phyloP scores from a whole-genome alignment of 768 basidiomycete genomes.

The Lactifluus subvellereus region DNA sequence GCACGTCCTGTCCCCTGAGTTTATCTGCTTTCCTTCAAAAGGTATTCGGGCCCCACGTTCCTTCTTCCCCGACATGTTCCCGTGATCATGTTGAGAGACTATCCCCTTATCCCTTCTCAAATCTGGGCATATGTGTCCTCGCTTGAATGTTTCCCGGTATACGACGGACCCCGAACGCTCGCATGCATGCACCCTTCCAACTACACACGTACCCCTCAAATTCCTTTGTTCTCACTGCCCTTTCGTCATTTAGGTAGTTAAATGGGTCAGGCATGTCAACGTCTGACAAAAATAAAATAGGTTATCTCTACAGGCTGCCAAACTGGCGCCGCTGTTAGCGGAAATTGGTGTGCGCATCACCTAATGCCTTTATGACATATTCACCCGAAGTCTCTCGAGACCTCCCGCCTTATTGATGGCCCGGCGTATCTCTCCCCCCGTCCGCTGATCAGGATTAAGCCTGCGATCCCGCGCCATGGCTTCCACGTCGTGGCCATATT shows the following conservation, averaged over 20 bases:
- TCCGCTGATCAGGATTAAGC: conserved; percentile 80
- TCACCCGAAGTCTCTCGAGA: conserved; percentile 30
- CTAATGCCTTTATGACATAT: background rate
- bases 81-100: background rate
- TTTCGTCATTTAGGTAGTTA: conserved; percentile 15
- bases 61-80: conserved; percentile 1
- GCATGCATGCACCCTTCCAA: background rate
- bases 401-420: conserved; percentile 54
- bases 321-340: conserved; percentile 9
- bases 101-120: conserved; percentile 7
- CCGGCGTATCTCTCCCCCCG: conserved; percentile 66
- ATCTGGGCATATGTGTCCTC: conserved; percentile 7
- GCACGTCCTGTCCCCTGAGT: background rate
- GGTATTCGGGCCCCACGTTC: conserved; percentile 5
- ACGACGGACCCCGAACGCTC: conserved; percentile 2
- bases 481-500: conserved; percentile 65
- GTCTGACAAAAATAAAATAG: conserved; percentile 15
- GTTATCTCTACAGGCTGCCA: conserved; percentile 18
- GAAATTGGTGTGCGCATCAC: conserved; percentile 3
- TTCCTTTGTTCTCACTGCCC: conserved; percentile 12
- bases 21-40: conserved; percentile 7
- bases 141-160: conserved; percentile 12
- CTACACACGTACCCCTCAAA: conserved; percentile 7
- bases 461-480: conserved; percentile 76
- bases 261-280: background rate